These are phyloP conservation scores for Haplosporangium gracile DNA, from an alignment of 192 early-diverging fungal species.

Conservation along the genomic window DNA sequence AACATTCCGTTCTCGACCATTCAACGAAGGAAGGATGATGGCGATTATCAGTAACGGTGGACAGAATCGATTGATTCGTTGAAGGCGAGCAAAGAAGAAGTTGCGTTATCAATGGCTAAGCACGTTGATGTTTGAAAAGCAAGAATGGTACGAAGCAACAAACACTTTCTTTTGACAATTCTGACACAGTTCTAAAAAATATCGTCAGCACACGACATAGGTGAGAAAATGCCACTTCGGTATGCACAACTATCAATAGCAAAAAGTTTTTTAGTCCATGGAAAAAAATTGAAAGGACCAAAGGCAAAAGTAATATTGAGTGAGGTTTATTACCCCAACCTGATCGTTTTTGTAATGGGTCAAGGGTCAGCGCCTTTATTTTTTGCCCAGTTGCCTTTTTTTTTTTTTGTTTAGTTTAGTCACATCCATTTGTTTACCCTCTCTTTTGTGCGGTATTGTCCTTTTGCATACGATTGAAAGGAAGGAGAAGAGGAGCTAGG, in stretches of 20 bases:
- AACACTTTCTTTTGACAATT: neutral
- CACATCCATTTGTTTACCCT: neutral
- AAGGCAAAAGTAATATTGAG: neutral
- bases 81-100: neutral
- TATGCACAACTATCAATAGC: neutral
- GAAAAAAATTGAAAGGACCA: neutral
- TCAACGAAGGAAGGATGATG: neutral
- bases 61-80: neutral
- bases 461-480: neutral
- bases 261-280: neutral
- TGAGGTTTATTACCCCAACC: neutral
- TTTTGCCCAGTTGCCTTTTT: neutral
- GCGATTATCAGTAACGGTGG: neutral
- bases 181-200: neutral
- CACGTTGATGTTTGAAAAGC: neutral
- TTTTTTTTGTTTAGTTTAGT: neutral
- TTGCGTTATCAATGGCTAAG: neutral
- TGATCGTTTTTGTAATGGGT: neutral
- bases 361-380: neutral
- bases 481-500: no score
- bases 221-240: neutral
- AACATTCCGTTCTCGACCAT: neutral
- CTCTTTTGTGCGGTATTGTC: neutral
- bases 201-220: neutral
- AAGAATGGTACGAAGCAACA: neutral